Base-by-base conservation (phyloP, 2,329 filamentous ascomycete species). In the Fusarium foetens region DNA sequence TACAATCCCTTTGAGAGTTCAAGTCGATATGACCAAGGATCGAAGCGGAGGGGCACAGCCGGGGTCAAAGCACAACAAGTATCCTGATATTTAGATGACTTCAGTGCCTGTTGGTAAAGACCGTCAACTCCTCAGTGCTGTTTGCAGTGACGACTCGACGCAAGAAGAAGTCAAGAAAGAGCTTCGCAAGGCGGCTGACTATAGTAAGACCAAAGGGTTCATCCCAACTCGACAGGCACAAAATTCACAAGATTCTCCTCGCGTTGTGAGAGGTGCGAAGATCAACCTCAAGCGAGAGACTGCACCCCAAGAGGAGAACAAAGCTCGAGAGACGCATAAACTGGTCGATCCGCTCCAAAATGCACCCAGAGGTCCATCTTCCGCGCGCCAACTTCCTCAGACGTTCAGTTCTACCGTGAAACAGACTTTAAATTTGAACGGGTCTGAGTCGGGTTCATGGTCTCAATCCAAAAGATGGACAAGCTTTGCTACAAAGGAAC, bases 401-500 rank as follows among this genome's bases (percentile, higher is more conserved):
- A 55, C 45, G 4, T 58, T 71, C 57, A 72, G 41, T 52, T 49
- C 62, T 36, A 61, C 45, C 17, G 33, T 58, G 23, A 72, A 71
- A 35, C 53, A 54, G 21, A 45, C 54, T 25, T 38, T 51, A 16
- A 48, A 42, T 17, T 23, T 71, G 19, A 31, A 33, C 13, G 48
- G 46, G 12, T 35, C 64, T 23, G 68, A 79, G 12, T 45, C 74
- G 31, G 80, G 77, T 35, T 75, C 76, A 25, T 83, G 82, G 81
- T 78, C 81, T 19, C 80, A 83, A 39, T 83, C 82, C 52, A 82
- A 79, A 70, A 78, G 78, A 58, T 84, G 83, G 83, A 74, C 79
- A n/a, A 83, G 81, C 68, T 65, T 76, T 14, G 76, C 78, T 42
- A 79, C 78, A 25, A 78, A 76, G 45, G 80, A 81, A 53, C 78